A percentile compares a stretch with the other conserved stretches of the same genome.
These are phyloP conservation scores for Phytophthora lateralis DNA, from an alignment of 352 stramenopile species.

Conservation along the genomic window DNA sequence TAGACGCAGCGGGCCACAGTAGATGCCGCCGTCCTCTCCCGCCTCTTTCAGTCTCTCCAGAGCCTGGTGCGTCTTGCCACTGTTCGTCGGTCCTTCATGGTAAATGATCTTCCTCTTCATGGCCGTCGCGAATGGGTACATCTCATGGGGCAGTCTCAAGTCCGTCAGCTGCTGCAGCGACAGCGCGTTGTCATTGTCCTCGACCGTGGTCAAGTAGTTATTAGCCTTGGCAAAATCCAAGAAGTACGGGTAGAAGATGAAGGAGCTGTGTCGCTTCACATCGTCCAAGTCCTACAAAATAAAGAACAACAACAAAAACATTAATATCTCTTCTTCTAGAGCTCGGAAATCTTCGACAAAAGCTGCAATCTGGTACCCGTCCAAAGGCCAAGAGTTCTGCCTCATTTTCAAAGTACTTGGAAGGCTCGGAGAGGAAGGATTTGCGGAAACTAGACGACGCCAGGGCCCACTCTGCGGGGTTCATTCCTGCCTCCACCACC, in stretches of 20 bases:
- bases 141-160: constrained; percentile 73
- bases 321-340: constrained; percentile 20
- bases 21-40: constrained; percentile 87
- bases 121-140: constrained; percentile 84
- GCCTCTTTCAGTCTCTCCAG: constrained; percentile 93
- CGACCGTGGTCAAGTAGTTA: constrained; percentile 39
- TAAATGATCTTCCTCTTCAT: constrained; percentile 89
- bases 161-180: constrained; percentile 79
- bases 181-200: constrained; percentile 43
- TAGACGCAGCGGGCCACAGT: constrained; percentile 94
- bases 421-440: constrained; percentile 58
- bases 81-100: constrained; percentile 96
- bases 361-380: constrained; percentile 16
- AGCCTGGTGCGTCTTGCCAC: constrained; percentile 96
- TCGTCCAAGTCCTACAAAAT: constrained; percentile 48
- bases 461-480: constrained; percentile 62
- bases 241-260: constrained; percentile 84
- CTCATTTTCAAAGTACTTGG: constrained; percentile 63
- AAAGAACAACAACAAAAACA: constrained; percentile 2
- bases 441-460: constrained; percentile 65
- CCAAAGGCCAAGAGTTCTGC: constrained; percentile 62
- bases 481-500: constrained; percentile 68
- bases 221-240: constrained; percentile 57
- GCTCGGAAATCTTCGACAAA: constrained; percentile 2
- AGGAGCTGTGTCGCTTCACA: constrained; percentile 55